Evolutionary conservation across 768 basidiomycete genomes (phyloP).

Genomic region (Tulasnella calospora): DNA sequence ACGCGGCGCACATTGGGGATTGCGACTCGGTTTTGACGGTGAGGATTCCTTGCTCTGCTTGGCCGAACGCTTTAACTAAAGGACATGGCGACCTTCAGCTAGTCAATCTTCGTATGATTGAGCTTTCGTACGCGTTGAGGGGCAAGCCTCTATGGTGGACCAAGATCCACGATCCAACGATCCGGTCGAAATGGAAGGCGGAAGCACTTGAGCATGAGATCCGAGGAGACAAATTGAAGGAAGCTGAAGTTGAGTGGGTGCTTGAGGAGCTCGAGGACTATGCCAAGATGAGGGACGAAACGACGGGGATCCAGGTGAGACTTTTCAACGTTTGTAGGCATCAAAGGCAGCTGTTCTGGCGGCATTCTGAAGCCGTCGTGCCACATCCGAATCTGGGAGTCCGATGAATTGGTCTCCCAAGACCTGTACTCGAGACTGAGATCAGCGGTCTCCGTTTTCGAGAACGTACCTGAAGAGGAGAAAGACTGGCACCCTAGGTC

Average conservation of each 20-base stretch:
- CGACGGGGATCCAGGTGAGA: neutral
- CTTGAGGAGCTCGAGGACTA: slow-evolving; percentile 10
- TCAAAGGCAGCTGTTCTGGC: neutral
- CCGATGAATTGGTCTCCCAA: neutral
- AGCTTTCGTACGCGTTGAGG: slow-evolving; percentile 18
- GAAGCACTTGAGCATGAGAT: slow-evolving; percentile 18
- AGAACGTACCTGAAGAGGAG: neutral
- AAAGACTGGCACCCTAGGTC: neutral
- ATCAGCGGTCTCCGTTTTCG: neutral
- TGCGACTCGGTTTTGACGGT: neutral
- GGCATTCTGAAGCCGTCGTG: neutral
- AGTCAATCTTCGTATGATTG: slow-evolving; percentile 8
- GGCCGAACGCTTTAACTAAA: neutral
- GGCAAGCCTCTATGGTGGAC: slow-evolving; percentile 15
- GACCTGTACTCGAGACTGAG: neutral
- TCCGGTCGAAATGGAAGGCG: slow-evolving; percentile 18
- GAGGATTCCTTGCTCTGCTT: neutral
- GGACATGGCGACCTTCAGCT: neutral
- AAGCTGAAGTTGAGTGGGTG: slow-evolving; percentile 18
- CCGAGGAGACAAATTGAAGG: neutral
- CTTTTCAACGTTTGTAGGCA: neutral
- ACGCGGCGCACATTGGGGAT: neutral
- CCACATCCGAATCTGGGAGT: neutral
- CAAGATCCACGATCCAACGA: slow-evolving; percentile 11
- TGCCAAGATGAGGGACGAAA: neutral